Conservation (phyloP, 305 asterid species). For the Coffea humblotiana region DNA sequence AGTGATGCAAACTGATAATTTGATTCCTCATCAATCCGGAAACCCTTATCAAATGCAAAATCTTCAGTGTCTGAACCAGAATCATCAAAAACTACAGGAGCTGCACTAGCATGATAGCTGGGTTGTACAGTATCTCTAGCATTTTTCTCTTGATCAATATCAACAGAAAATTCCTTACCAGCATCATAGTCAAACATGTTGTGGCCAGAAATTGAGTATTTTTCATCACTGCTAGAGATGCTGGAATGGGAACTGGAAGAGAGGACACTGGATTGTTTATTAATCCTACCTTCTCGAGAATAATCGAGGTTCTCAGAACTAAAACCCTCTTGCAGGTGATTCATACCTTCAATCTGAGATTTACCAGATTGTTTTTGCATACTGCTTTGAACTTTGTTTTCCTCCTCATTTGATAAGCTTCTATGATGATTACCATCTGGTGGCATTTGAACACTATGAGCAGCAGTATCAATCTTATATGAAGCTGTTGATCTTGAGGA, state of each 20-base stretch:
- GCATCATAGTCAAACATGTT: constrained; percentile 35
- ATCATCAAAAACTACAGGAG: constrained; percentile 52
- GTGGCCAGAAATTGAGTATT: constrained; percentile 43
- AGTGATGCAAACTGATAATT: constrained; percentile 37
- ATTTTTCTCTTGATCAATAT: constrained; percentile 27
- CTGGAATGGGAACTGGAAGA: constrained; percentile 48
- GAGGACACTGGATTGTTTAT: constrained; percentile 38
- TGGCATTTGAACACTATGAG: constrained; percentile 26
- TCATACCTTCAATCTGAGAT: constrained; percentile 19
- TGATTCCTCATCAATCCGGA: constrained; percentile 46
- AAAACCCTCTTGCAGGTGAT: constrained; percentile 14
- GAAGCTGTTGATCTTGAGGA: constrained; percentile 42
- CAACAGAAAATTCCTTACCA: constrained; percentile 33
- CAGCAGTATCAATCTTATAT: constrained; percentile 30
- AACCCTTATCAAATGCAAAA: constrained; percentile 36
- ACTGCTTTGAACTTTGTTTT: constrained; percentile 19
- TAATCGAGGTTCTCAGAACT: constrained; percentile 22
- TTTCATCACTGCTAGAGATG: constrained; percentile 40
- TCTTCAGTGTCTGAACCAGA: constrained; percentile 61
- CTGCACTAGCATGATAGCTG: constrained; percentile 42
- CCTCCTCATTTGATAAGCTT: constrained; percentile 34
- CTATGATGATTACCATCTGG: constrained; percentile 35
- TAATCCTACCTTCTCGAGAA: constrained; percentile 26
- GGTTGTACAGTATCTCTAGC: constrained; percentile 33
- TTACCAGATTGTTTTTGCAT: constrained; percentile 11